Evolutionary conservation across 495 filamentous ascomycete species (phyloP).

Genomic region (Tuber melanosporum): DNA sequence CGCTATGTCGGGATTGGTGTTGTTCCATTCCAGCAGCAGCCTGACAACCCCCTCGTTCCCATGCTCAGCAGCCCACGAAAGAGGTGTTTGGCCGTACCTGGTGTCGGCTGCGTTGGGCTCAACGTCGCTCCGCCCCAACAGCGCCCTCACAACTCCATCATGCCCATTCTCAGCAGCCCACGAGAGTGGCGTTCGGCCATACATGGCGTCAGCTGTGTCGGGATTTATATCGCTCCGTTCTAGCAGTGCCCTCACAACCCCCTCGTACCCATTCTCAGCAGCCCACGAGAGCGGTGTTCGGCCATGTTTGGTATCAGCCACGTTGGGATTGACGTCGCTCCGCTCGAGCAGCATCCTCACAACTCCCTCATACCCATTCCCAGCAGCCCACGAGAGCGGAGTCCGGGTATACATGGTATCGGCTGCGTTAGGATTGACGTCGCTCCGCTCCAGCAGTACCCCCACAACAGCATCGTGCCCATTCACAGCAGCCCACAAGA

Average conservation of each 20-base stretch:
- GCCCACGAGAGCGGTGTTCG: constrained; percentile 43
- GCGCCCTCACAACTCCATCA: neutral
- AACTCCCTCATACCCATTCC: constrained; percentile 44
- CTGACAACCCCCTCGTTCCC: constrained; percentile 34
- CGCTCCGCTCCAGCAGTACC: constrained; percentile 9
- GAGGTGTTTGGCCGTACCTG: constrained; percentile 23
- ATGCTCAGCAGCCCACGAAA: constrained; percentile 40
- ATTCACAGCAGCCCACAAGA: constrained; percentile 43
- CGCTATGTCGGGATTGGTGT: no score
- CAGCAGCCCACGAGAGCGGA: constrained; percentile 43
- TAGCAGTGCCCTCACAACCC: constrained; percentile 34
- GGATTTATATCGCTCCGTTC: constrained; percentile 8
- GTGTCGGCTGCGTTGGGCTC: neutral
- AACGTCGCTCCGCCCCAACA: neutral
- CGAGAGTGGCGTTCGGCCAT: constrained; percentile 35
- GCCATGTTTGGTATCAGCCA: constrained; percentile 13
- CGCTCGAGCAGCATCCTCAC: constrained; percentile 22
- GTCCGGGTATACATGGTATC: constrained; percentile 24
- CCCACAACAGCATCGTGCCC: constrained; percentile 44
- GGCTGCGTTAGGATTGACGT: constrained; percentile 11
- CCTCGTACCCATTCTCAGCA: constrained; percentile 43
- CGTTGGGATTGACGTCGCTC: constrained; percentile 8
- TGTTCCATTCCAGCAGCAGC: constrained; percentile 27
- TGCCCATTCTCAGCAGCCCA: neutral
- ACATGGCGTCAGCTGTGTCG: constrained; percentile 6